phyloP scores from a whole-genome alignment of 1,139 yeast species.

The Scheffersomyces cryptocercus region DNA sequence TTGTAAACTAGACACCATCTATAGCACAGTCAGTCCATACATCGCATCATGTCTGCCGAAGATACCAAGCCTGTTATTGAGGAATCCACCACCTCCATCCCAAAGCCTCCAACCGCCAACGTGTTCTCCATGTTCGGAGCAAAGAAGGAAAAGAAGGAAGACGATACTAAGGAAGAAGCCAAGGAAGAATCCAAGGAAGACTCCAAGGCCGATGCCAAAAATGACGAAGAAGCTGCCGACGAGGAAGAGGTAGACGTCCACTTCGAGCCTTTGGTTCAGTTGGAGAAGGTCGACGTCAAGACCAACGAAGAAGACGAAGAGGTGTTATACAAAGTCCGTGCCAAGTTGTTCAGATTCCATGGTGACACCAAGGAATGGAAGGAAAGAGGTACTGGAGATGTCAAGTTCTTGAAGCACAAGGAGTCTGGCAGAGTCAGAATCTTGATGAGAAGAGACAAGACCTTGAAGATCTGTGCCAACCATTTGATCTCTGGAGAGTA shows the following conservation, averaged over 20 bases:
- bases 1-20: background rate
- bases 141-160: slow-evolving; percentile 63
- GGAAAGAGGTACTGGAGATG: slow-evolving; percentile 99
- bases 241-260: slow-evolving; percentile 94
- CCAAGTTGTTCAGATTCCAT: slow-evolving; percentile 91
- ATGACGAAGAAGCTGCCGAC: slow-evolving; percentile 62
- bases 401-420: slow-evolving; percentile 90
- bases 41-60: slow-evolving; percentile 35
- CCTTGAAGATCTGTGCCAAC: slow-evolving; percentile 96
- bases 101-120: slow-evolving; percentile 67
- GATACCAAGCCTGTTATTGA: slow-evolving; percentile 32
- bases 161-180: slow-evolving; percentile 35
- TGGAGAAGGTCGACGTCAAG: slow-evolving; percentile 94
- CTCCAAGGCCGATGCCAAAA: slow-evolving; percentile 32
- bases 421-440: slow-evolving; percentile 77
- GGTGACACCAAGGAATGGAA: slow-evolving; percentile 91
- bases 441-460: slow-evolving; percentile 98
- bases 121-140: slow-evolving; percentile 94
- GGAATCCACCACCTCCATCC: slow-evolving; percentile 20
- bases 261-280: slow-evolving; percentile 92
- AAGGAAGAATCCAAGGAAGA: slow-evolving; percentile 30
- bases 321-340: slow-evolving; percentile 82
- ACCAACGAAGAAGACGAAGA: slow-evolving; percentile 97
- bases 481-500: slow-evolving; percentile 87
- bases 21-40: too few species aligned